Evolutionary conservation across 129 eudicot genomes (phyloP).

Genomic region (Ambrosia artemisiifolia): DNA sequence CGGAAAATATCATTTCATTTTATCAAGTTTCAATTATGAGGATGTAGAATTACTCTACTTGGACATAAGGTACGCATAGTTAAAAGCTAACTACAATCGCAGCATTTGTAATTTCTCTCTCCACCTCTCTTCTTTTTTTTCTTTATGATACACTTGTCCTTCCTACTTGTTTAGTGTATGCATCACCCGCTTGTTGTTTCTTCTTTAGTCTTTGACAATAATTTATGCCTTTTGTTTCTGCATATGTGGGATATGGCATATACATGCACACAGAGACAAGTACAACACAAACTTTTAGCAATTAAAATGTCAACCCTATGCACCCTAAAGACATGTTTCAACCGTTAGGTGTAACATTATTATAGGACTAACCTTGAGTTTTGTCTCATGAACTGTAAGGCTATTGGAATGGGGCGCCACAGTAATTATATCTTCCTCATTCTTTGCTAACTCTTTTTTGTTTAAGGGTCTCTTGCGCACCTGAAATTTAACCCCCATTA

Average conservation of each 20-base stretch:
- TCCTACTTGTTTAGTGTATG: conserved; percentile 13
- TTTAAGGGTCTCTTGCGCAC: conserved; percentile 96
- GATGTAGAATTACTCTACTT: too few species aligned
- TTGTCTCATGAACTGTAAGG: conserved; percentile 84
- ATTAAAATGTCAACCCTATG: neutral
- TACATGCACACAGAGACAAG: neutral
- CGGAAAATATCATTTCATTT: too few species aligned
- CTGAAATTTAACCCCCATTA: conserved; percentile 42
- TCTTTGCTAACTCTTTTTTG: conserved; percentile 91
- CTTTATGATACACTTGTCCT: neutral
- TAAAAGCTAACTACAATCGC: neutral
- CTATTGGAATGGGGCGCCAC: conserved; percentile 53
- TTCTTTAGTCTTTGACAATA: conserved; percentile 11
- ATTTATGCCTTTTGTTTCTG: neutral
- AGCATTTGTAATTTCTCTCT: conserved; percentile 9
- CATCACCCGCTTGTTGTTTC: neutral
- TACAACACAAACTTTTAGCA: neutral
- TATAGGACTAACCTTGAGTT: conserved; percentile 68
- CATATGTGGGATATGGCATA: conserved; percentile 1
- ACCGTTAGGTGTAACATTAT: neutral
- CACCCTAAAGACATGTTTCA: neutral
- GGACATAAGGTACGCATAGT: too few species aligned
- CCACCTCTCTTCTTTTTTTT: conserved; percentile 2
- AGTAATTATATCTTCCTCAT: conserved; percentile 84
- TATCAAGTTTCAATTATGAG: too few species aligned